Conservation (phyloP, 257 asterid species). For the Dorcoceras hygrometricum region DNA sequence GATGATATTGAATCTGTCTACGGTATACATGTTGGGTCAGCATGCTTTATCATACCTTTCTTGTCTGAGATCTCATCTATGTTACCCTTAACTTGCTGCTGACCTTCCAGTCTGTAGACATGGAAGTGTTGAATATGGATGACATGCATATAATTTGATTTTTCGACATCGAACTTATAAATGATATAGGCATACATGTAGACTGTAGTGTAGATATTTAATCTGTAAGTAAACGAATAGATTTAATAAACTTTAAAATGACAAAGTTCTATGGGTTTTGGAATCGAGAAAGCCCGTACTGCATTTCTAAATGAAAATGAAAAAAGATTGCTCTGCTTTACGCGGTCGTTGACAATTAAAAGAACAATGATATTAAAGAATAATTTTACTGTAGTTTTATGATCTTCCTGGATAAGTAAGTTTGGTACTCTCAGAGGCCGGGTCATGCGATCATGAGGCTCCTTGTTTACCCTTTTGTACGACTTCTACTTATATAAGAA, state of each 20-base stretch:
- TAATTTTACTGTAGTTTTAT: not conserved
- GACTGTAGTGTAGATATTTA: too few species aligned
- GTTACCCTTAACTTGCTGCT: not conserved
- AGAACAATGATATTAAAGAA: not conserved
- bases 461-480: not conserved
- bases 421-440: not conserved
- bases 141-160: too few species aligned
- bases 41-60: not conserved
- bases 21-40: not conserved
- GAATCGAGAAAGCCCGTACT: constrained; percentile 62
- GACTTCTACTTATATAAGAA: too few species aligned
- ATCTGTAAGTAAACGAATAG: not conserved
- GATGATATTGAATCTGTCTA: not conserved
- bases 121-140: not conserved
- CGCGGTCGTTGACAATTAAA: not conserved
- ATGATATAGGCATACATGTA: too few species aligned
- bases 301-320: constrained; percentile 29
- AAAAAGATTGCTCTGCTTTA: not conserved
- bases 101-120: not conserved
- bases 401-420: not conserved
- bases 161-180: too few species aligned
- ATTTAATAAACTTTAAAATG: not conserved
- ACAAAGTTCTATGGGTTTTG: constrained; percentile 20
- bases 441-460: too few species aligned
- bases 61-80: not conserved